These are phyloP conservation scores for Parsonsia alboflavescens DNA, from an alignment of 257 asterid species.

Conservation along the genomic window DNA sequence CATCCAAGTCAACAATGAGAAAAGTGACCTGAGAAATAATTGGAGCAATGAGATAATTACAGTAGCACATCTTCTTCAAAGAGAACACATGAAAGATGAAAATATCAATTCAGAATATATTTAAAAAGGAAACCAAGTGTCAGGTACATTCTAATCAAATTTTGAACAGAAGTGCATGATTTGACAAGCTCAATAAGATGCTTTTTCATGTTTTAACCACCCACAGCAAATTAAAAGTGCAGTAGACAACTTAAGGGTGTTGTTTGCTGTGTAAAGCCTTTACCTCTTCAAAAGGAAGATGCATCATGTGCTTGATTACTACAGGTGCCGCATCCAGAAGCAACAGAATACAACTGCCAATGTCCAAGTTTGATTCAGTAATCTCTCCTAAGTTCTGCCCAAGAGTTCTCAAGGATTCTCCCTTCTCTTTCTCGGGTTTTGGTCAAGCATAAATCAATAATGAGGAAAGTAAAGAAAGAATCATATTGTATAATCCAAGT, in stretches of 20 bases:
- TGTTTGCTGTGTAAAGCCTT: background rate
- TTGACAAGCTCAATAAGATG: background rate
- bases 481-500: background rate
- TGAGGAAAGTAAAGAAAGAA: background rate
- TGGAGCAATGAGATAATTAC: too few species aligned
- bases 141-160: background rate
- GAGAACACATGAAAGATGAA: too few species aligned
- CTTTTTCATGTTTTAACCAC: background rate
- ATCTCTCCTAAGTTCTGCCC: background rate
- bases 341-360: background rate
- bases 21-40: too few species aligned
- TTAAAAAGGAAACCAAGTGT: background rate
- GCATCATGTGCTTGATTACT: background rate
- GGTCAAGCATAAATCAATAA: too few species aligned
- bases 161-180: background rate
- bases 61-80: too few species aligned
- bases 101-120: too few species aligned
- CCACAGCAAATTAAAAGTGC: background rate
- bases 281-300: background rate
- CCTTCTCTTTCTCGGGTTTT: background rate
- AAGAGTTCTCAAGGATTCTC: background rate
- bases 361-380: background rate
- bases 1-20: background rate
- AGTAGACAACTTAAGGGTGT: background rate
- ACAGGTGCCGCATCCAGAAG: background rate